Evolutionary conservation across 108 stramenopile species (phyloP).

Genomic region (Discostella pseudostelligera): DNA sequence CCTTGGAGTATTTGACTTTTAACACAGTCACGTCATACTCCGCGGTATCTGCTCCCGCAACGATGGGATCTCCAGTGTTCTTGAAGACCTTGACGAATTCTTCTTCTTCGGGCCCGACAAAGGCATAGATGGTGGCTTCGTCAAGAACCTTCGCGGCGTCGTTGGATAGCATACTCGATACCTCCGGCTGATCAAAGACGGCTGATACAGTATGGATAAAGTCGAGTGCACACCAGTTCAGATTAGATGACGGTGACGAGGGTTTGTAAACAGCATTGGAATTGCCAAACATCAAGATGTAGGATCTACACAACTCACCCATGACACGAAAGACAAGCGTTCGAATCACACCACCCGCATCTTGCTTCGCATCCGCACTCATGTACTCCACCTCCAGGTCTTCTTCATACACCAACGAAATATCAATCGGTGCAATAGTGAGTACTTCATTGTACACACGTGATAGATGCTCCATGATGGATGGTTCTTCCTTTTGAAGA

Average conservation of each 20-base stretch:
- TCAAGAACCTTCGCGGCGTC: conserved; percentile 21
- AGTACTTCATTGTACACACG: conserved; percentile 19
- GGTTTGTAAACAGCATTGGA: no score
- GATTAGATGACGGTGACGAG: no score
- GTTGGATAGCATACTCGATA: conserved; percentile 8
- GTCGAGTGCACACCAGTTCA: no score
- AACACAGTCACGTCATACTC: conserved; percentile 23
- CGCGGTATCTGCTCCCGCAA: conserved; percentile 3
- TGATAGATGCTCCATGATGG: conserved; percentile 22
- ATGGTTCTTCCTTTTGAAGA: conserved; percentile 30
- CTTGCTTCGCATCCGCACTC: not conserved
- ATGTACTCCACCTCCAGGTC: conserved; percentile 21
- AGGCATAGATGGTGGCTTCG: conserved; percentile 32
- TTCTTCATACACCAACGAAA: conserved; percentile 27
- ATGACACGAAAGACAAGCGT: conserved; percentile 28
- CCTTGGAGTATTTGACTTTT: conserved; percentile 24
- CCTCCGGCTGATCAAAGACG: conserved; percentile 16
- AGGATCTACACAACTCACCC: no score
- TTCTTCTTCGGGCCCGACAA: conserved; percentile 17
- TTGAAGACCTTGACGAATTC: conserved; percentile 25
- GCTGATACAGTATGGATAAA: conserved; percentile 8
- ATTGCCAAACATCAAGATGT: no score
- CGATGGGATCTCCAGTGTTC: conserved; percentile 23
- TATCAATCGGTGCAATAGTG: conserved; percentile 14
- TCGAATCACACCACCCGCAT: conserved; percentile 19